Evolutionary conservation across 2,329 filamentous ascomycete genomes (phyloP), one percentile per base, ranked within the genome.

Genomic region (Sclerotinia minor): DNA sequence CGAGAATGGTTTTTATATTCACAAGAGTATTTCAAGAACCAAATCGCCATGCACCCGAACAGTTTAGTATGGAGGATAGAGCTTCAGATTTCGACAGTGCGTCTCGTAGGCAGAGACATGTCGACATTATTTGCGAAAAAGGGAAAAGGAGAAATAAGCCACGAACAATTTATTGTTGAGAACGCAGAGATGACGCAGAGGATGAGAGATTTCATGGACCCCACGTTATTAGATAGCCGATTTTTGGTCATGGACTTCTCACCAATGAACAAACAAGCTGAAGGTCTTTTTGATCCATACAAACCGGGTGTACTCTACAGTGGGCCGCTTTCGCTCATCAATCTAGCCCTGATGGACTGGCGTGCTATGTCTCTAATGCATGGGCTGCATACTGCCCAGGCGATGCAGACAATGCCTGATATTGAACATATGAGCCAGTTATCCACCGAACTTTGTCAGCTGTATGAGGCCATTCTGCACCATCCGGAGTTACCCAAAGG

Each of bases 321-420:
- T n/a, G 87, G 84, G 0, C 87, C 88, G 0, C 77, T 93, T 1
- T 94, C 91, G 80, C 83, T 87, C 15, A 87, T 91, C 58, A 97
- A 96, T 70, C 85, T 91, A 60, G 81, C 92, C 21, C 83, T 84
- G 67, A 85, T 92, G 69, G 92, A 97, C 76, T 92, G 92, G 82
- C 88, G 92, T 76, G 89, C 89, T 9, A 87, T 94, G 32, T 84
- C 89, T 59, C 83, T 95, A 68, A 92, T 97, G 89, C 92, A 92
- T 78, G 87, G 88, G 72, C 89, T 90, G 72, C 91, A 95, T 73
- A 85, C 89, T 1, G 84, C 87, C 4, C 80, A 85, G 61, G 82
- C 84, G 2, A 78, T 86, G 63, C 82, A 83, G 50, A 70, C 68
- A 35, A 77, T 81, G 55, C 78, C 83, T 2, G 80, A 80, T 52